These are phyloP conservation scores for Syncephalastrum contaminatum DNA, from an alignment of 371 early-diverging fungal species.

Conservation along the genomic window DNA sequence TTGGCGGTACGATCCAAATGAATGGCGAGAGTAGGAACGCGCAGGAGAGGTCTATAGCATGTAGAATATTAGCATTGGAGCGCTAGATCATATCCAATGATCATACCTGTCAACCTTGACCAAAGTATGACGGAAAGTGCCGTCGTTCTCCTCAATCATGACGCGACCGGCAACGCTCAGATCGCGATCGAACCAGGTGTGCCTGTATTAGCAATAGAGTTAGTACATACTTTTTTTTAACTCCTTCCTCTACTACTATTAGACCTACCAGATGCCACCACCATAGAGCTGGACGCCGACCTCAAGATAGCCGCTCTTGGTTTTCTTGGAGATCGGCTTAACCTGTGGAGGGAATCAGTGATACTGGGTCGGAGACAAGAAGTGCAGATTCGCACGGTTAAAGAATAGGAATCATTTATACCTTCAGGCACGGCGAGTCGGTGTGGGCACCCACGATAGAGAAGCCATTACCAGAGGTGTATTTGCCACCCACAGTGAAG, in stretches of 20 bases:
- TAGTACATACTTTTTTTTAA: neutral
- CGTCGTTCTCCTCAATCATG: constrained; percentile 72
- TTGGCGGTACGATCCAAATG: constrained; percentile 88
- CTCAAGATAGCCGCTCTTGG: constrained; percentile 81
- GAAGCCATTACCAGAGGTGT: constrained; percentile 82
- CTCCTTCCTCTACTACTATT: neutral
- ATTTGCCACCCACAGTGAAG: constrained; percentile 89
- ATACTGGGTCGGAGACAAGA: neutral
- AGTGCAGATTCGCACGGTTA: neutral
- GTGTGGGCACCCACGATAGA: constrained; percentile 94
- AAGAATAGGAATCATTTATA: constrained; percentile 21
- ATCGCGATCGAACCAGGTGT: constrained; percentile 99
- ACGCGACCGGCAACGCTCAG: constrained; percentile 95
- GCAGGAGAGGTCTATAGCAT: constrained; percentile 71
- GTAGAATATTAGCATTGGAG: neutral
- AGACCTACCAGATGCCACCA: constrained; percentile 84
- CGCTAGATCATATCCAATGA: neutral
- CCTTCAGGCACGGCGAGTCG: constrained; percentile 96
- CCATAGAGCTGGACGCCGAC: constrained; percentile 92
- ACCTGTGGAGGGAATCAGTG: constrained; percentile 46
- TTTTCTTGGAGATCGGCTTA: constrained; percentile 92
- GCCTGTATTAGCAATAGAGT: constrained; percentile 49
- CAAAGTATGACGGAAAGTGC: constrained; percentile 67
- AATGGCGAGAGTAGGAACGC: constrained; percentile 96
- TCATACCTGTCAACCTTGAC: constrained; percentile 71